A percentile compares a stretch with the other conserved stretches of the same genome.
Evolutionary conservation across 108 stramenopile genomes (phyloP).

Genomic region (Heterococcus sp.): DNA sequence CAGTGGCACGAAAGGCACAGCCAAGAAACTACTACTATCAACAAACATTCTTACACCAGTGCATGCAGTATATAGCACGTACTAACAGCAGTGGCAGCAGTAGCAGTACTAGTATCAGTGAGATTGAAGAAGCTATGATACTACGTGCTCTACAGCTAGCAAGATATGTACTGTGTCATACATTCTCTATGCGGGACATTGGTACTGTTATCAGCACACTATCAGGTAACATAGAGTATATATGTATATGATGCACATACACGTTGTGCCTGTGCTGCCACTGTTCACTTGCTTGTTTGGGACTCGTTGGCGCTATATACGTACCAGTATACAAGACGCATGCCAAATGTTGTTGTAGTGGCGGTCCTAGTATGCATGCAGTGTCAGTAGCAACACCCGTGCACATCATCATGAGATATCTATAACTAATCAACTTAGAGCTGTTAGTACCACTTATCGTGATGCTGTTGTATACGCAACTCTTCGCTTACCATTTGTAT

Average conservation of each 20-base stretch:
- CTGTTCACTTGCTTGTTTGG: too few species aligned
- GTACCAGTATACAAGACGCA: background rate
- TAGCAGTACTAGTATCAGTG: slow-evolving; percentile 15
- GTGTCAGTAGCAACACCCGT: background rate
- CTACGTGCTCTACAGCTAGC: slow-evolving; percentile 20
- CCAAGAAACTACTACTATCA: background rate
- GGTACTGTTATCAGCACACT: background rate
- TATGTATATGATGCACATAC: background rate
- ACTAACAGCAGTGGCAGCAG: background rate
- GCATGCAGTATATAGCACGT: background rate
- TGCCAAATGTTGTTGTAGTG: background rate
- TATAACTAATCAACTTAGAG: background rate
- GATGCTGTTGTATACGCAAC: background rate
- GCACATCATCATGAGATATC: background rate
- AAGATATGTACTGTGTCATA: slow-evolving; percentile 20
- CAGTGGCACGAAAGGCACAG: too few species aligned
- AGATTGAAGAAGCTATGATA: slow-evolving; percentile 19
- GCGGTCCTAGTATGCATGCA: background rate
- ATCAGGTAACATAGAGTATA: background rate
- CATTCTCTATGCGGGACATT: slow-evolving; percentile 1
- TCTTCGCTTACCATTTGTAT: background rate
- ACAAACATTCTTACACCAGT: background rate
- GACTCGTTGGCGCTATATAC: too few species aligned
- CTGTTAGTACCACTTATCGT: too few species aligned
- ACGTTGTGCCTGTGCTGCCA: background rate